Conservation (phyloP, 2,329 filamentous ascomycete species). For the Colletotrichum tamarilloi region DNA sequence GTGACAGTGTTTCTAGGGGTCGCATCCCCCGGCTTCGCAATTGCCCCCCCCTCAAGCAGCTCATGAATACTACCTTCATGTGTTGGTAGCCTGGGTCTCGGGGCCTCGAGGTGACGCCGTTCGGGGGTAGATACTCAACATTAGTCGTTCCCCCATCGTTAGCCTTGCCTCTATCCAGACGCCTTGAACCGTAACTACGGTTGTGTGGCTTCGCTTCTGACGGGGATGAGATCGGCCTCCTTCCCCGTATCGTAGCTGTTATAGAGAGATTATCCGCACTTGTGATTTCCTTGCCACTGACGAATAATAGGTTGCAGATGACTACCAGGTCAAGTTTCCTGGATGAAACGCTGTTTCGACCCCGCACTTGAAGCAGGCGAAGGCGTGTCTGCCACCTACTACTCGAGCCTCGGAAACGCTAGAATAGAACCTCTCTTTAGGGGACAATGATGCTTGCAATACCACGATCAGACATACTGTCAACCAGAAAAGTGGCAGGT, state of each 20-base stretch:
- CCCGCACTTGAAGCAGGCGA: conserved; percentile 24
- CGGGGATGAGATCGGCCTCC: neutral
- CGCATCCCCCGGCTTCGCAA: too few species aligned
- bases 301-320: neutral
- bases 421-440: neutral
- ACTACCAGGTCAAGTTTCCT: neutral
- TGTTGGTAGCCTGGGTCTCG: too few species aligned
- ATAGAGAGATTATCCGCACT: neutral
- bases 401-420: neutral
- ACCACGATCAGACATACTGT: neutral
- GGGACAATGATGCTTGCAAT: neutral
- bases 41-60: too few species aligned
- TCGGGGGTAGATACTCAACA: too few species aligned
- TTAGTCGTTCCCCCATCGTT: too few species aligned
- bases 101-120: too few species aligned
- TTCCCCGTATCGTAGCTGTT: neutral
- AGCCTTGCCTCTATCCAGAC: too few species aligned
- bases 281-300: neutral
- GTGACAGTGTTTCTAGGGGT: too few species aligned
- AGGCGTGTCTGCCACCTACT: neutral
- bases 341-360: conserved; percentile 30
- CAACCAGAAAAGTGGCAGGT: neutral
- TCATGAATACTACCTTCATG: too few species aligned
- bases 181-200: too few species aligned
- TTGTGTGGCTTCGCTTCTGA: neutral